Evolutionary conservation across 257 asterid species (phyloP), one percentile per base, ranked within the genome.

Genomic region (Solanum microdontum): DNA sequence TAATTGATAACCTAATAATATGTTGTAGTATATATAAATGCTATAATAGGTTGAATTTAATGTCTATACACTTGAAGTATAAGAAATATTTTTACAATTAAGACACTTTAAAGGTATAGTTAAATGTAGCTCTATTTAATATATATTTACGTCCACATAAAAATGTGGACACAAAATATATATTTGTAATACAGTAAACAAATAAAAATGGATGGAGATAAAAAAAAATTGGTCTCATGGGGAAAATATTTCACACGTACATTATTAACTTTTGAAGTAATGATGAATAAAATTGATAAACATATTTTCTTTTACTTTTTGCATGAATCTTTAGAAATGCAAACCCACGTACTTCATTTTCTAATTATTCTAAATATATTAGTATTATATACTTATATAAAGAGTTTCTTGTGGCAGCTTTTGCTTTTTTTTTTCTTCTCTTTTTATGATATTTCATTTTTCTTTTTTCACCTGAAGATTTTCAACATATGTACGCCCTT

Each of bases 341-440:
- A 91, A 75, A 87, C 90, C 85, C 93, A 92, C 94, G 95, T 93
- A 93, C 93, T 82, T 92, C 88, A 92, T 91, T 88, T 91, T 90
- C 66, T 90, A 75, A 88, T 36, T 72, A 66, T 24, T 66, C 33
- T 9, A 0, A 72, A 8, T 24, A 89, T 62, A 72, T 34, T 11
- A 89, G 3, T 89, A 75, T 58, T 19, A 23, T 77, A 40, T 48
- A 48, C n/a, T 55, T 76, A 89, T 87, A 88, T 92, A 92, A 86
- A 92, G 86, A 87, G 89, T 28, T 68, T 92, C 91, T 84, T 85
- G 88, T 88, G 93, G 92, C 96, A 93, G 98, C 97, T 94, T 95
- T 94, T 93, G 90, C 97, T 94, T 95, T 86, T 87, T 86, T 15
- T 87, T 89, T 10, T 51, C 58, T 62, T 74, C 62, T 91, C 85